These are phyloP conservation scores for Aureobasidium melanogenum DNA, from an alignment of 2,329 filamentous ascomycete species.

Conservation along the genomic window DNA sequence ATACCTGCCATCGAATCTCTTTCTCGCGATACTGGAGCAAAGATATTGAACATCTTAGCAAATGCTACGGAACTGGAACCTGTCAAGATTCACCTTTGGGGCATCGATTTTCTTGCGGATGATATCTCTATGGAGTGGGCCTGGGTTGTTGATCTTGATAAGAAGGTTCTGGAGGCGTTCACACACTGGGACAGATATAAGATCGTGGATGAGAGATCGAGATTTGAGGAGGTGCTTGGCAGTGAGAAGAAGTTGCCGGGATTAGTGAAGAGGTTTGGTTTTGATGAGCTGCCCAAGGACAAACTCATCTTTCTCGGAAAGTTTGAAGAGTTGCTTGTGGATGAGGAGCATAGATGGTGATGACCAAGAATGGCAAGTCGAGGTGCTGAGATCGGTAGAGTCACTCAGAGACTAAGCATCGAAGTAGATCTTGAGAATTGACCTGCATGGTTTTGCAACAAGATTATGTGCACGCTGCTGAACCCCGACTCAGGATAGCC, in stretches of 20 bases:
- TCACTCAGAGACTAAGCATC: not conserved
- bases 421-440: not conserved
- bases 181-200: not conserved
- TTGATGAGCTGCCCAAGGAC: not conserved
- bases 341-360: not conserved
- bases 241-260: not conserved
- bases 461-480: too few relatives aligned
- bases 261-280: not conserved
- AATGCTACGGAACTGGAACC: not conserved
- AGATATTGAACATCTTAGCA: not conserved
- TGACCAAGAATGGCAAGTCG: not conserved
- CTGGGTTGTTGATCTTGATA: constrained; percentile 23
- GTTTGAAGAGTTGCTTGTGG: not conserved
- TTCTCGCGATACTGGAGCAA: constrained; percentile 7
- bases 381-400: not conserved
- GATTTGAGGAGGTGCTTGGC: not conserved
- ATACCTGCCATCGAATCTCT: not conserved
- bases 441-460: not conserved
- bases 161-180: constrained; percentile 13
- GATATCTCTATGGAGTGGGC: constrained; percentile 20
- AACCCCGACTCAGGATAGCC: too few relatives aligned
- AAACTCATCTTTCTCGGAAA: not conserved
- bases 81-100: constrained; percentile 7
- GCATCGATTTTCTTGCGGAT: constrained; percentile 19
- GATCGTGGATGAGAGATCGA: not conserved